These are phyloP conservation scores for Casuarina glauca DNA, from an alignment of 306 rosid genomes.

Conservation along the genomic window DNA sequence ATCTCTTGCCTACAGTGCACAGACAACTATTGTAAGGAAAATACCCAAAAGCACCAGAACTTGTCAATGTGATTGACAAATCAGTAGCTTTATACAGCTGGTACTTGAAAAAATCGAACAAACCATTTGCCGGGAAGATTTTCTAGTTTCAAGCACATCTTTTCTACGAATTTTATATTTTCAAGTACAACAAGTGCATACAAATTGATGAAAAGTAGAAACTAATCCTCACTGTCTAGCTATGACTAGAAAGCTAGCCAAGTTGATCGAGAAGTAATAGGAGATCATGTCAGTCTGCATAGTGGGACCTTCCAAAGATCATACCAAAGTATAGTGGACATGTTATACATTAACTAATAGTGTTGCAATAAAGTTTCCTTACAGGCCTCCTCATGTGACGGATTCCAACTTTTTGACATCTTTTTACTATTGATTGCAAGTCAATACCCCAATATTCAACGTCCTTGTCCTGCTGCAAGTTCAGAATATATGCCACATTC, in stretches of 20 bases:
- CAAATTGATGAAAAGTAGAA: background rate
- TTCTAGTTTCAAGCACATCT: background rate
- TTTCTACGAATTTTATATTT: background rate
- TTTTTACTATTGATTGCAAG: constrained; percentile 51
- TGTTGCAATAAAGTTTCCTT: constrained; percentile 25
- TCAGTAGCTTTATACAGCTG: background rate
- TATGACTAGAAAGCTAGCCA: background rate
- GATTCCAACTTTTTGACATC: constrained; percentile 61
- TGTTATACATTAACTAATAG: constrained; percentile 7
- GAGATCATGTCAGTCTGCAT: background rate
- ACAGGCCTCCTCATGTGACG: constrained; percentile 85
- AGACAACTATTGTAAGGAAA: constrained; percentile 1
- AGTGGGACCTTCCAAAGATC: constrained; percentile 4
- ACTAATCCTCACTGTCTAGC: background rate
- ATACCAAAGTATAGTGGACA: background rate
- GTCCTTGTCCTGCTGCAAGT: constrained; percentile 91
- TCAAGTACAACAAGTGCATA: background rate
- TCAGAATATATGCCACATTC: constrained; percentile 80
- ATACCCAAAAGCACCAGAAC: constrained; percentile 5
- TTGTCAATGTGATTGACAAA: constrained; percentile 14
- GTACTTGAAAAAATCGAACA: background rate
- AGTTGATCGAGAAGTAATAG: background rate
- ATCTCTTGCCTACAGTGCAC: constrained; percentile 65
- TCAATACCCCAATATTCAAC: constrained; percentile 86
- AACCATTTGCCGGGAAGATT: background rate